Evolutionary conservation across 495 filamentous ascomycete genomes (phyloP), one percentile per base, ranked within the genome.

Genomic region (Xylaria venustula): DNA sequence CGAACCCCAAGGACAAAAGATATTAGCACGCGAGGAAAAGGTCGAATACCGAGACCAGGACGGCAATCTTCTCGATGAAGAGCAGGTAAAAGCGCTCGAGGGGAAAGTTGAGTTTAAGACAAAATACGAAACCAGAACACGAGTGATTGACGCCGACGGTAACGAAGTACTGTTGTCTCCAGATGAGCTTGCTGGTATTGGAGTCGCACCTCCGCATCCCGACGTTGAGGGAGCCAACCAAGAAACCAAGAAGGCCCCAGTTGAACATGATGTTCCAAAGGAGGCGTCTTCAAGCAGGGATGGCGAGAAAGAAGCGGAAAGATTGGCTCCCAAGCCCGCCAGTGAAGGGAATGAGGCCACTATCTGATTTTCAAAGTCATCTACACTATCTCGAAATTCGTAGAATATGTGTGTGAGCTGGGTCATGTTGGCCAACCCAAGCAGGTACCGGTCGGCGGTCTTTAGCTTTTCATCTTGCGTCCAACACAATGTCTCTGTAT

Each of bases 71-170:
- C 81, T 98, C 20, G 79, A 93, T 65, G 87, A 90, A 61, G 86
- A 89, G 66, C 85, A 96, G 62, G 93, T 98, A 45, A 85, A 88
- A 65, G 87, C 85, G 1, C 84, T 98, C 25, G 82, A 89, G 67
- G 94, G 93, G 66, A 93, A 96, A 75, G 92, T 98, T 25, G 89
- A 89, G 61, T 97, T 98, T 76, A 87, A 93, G 73, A 98, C 94
- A 7, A 86, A 88, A 54, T 97, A 97, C 69, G 93, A 97, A 78
- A 95, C 93, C 9, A 83, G 89, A 56, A 96, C 92, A 17, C 86
- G 90, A 45, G 73, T 98, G 53, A 81, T 98, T 44, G 91, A 98
- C 70, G 81, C 79, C 32, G 64, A 83, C 17, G 91, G 91, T 46
- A 91, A 90, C 63, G 88, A 91, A 72, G 73, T 92, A 44, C 67